A percentile compares a stretch with the other conserved stretches of the same genome.
Evolutionary conservation across 2,329 filamentous ascomycete species (phyloP).

Genomic region (Shiraia sp.): DNA sequence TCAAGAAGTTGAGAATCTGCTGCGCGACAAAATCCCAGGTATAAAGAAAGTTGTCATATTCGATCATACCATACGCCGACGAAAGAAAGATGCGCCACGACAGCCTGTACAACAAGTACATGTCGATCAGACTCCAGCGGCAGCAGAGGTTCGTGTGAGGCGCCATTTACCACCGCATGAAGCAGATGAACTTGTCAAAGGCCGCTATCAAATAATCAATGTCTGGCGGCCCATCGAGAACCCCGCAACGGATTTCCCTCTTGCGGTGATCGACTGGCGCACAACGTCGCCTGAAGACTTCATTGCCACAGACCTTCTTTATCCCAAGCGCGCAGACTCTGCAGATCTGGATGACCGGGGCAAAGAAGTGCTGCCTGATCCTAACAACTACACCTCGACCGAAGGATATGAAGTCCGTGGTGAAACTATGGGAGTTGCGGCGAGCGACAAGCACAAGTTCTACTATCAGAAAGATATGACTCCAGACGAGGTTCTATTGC

Average conservation of each 20-base stretch:
- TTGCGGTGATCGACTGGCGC: slow-evolving; percentile 70
- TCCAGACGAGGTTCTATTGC: slow-evolving; percentile 57
- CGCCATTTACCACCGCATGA: slow-evolving; percentile 62
- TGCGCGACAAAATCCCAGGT: slow-evolving; percentile 58
- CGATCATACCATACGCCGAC: slow-evolving; percentile 70
- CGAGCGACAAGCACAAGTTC: slow-evolving; percentile 63
- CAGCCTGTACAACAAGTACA: slow-evolving; percentile 72
- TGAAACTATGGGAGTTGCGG: slow-evolving; percentile 64
- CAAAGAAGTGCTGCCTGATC: slow-evolving; percentile 61
- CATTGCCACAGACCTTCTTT: slow-evolving; percentile 64
- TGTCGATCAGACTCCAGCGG: slow-evolving; percentile 70
- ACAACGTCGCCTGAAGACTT: slow-evolving; percentile 62
- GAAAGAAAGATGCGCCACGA: slow-evolving; percentile 58
- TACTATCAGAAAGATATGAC: slow-evolving; percentile 72
- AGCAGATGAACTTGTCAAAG: slow-evolving; percentile 59
- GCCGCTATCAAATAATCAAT: slow-evolving; percentile 69
- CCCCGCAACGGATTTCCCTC: slow-evolving; percentile 67
- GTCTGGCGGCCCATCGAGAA: slow-evolving; percentile 70
- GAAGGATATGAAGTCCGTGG: slow-evolving; percentile 66
- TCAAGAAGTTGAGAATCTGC: slow-evolving; percentile 61
- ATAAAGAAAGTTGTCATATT: slow-evolving; percentile 69
- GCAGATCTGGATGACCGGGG: slow-evolving; percentile 59
- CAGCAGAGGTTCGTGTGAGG: slow-evolving; percentile 64
- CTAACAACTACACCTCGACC: slow-evolving; percentile 51
- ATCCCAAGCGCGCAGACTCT: slow-evolving; percentile 51